Percentiles rank a stretch among this genome's conserved stretches.
Conservation (phyloP, 768 basidiomycete genomes). For the Boletellus ananas region DNA sequence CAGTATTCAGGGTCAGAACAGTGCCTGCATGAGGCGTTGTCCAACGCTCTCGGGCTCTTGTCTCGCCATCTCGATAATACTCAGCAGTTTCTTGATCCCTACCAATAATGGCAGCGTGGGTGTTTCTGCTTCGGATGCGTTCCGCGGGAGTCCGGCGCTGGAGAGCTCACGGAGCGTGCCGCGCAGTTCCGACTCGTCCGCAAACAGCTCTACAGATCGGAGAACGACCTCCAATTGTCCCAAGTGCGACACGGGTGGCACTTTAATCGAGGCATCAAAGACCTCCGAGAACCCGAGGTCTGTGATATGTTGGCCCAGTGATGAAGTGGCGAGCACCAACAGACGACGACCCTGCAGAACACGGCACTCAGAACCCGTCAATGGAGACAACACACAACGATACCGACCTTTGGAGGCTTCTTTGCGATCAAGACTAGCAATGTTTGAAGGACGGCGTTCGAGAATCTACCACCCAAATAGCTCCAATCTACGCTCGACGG, state of each 20-base stretch:
- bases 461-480: slow-evolving; percentile 94
- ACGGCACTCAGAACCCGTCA: slow-evolving; percentile 8
- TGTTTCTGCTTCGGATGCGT: slow-evolving; percentile 41
- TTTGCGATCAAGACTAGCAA: slow-evolving; percentile 84
- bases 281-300: slow-evolving; percentile 87
- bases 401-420: slow-evolving; percentile 83
- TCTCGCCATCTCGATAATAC: slow-evolving; percentile 91
- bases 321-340: slow-evolving; percentile 88
- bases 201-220: slow-evolving; percentile 75
- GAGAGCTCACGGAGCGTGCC: slow-evolving; percentile 62
- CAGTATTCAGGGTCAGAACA: slow-evolving; percentile 36
- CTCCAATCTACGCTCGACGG: slow-evolving; percentile 73
- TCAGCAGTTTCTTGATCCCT: slow-evolving; percentile 92
- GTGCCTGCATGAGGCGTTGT: slow-evolving; percentile 58
- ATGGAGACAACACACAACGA: background rate
- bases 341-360: slow-evolving; percentile 78
- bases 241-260: slow-evolving; percentile 76
- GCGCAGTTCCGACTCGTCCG: slow-evolving; percentile 44
- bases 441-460: slow-evolving; percentile 88
- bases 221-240: slow-evolving; percentile 72
- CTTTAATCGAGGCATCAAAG: slow-evolving; percentile 84
- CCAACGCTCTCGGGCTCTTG: slow-evolving; percentile 88
- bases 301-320: slow-evolving; percentile 76
- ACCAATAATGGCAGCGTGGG: slow-evolving; percentile 58
- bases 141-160: slow-evolving; percentile 63